phyloP scores from a whole-genome alignment of 208 protist genomes.

The Herpetomonas samuelpessoai region DNA sequence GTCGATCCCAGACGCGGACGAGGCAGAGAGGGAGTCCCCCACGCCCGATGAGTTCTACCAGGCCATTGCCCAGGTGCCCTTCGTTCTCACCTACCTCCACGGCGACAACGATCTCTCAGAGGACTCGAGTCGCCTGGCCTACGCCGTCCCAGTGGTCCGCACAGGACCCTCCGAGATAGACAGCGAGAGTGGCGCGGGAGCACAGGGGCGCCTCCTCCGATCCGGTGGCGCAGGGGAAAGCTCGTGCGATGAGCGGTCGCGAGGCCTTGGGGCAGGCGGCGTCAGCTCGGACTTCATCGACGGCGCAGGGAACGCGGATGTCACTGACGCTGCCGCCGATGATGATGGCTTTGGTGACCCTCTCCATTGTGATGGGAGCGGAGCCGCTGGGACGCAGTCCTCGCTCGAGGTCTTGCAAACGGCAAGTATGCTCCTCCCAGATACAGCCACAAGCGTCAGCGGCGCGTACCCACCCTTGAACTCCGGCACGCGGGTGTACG shows the following conservation, averaged over 20 bases:
- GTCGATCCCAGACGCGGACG: background rate
- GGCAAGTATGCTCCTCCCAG: background rate
- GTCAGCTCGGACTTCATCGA: background rate
- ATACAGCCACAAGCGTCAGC: background rate
- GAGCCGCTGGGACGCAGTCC: background rate
- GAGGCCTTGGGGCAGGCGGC: too few species aligned
- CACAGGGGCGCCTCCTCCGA: too few species aligned
- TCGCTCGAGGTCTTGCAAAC: background rate
- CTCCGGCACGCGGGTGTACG: too few species aligned
- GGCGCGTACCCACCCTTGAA: too few species aligned
- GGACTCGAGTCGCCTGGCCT: slow-evolving; percentile 6
- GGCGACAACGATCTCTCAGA: slow-evolving; percentile 14
- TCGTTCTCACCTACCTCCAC: slow-evolving; percentile 21
- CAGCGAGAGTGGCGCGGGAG: background rate
- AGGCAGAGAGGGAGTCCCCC: background rate
- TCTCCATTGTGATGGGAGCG: background rate
- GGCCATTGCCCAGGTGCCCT: slow-evolving; percentile 15
- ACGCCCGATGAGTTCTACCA: slow-evolving; percentile 2
- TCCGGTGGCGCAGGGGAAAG: too few species aligned
- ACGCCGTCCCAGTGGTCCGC: background rate
- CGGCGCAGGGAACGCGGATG: background rate
- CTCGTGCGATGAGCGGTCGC: too few species aligned
- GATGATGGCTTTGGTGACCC: background rate
- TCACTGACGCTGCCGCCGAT: background rate
- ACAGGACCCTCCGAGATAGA: background rate